A percentile compares a stretch with the other conserved stretches of the same genome.
Evolutionary conservation across 1,284 basidiomycete genomes (phyloP).

Genomic region (Malassezia sp.): DNA sequence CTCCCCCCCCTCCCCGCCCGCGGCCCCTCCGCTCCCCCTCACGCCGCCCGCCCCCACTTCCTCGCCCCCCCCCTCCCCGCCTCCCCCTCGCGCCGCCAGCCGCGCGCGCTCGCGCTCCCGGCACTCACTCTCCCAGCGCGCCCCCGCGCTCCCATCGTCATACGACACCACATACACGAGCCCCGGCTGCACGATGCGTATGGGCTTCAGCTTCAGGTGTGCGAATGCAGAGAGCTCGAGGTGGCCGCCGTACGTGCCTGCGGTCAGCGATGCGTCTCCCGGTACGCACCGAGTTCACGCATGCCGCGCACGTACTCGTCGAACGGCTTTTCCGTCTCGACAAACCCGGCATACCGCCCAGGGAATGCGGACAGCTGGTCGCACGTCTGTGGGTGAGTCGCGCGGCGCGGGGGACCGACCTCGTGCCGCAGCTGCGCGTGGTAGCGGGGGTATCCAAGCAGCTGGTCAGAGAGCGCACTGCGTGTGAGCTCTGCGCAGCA

Average conservation of each 20-base stretch:
- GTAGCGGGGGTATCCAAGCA: slow-evolving; percentile 62
- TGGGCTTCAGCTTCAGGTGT: slow-evolving; percentile 62
- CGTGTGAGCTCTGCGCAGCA: background rate
- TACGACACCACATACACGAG: slow-evolving; percentile 42
- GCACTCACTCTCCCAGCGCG: slow-evolving; percentile 20
- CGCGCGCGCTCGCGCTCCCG: slow-evolving; percentile 24
- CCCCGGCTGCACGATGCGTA: slow-evolving; percentile 83
- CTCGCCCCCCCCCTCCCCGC: too few species aligned
- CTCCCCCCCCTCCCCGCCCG: too few species aligned
- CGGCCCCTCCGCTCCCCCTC: too few species aligned
- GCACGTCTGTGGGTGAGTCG: slow-evolving; percentile 48
- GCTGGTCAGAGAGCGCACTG: slow-evolving; percentile 51
- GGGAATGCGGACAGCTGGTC: slow-evolving; percentile 65
- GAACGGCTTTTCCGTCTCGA: slow-evolving; percentile 63
- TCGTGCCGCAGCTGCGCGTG: slow-evolving; percentile 62
- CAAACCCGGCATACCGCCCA: slow-evolving; percentile 69
- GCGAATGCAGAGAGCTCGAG: slow-evolving; percentile 80
- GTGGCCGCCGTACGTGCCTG: too few species aligned
- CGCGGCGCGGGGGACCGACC: slow-evolving; percentile 9
- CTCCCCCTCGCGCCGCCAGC: slow-evolving; percentile 19
- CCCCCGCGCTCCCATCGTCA: slow-evolving; percentile 43
- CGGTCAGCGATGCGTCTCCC: too few species aligned
- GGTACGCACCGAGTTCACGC: slow-evolving; percentile 60
- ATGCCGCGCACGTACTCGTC: slow-evolving; percentile 34
- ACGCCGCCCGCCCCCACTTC: too few species aligned